Conservation (phyloP, 495 filamentous ascomycete species). For the Margaritispora aquatica region DNA sequence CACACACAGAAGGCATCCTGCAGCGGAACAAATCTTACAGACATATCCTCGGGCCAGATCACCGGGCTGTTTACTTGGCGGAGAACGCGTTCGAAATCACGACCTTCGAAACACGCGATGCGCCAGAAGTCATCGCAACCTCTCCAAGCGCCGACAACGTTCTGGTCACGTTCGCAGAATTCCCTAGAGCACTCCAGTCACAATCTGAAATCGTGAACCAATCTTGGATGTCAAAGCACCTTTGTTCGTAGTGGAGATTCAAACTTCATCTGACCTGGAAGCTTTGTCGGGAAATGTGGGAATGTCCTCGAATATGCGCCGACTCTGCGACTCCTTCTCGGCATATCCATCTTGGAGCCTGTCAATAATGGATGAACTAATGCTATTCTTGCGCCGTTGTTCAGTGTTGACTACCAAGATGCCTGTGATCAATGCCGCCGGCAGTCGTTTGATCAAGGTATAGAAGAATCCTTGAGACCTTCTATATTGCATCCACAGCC, state of each 20-base stretch:
- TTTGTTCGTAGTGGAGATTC: not conserved
- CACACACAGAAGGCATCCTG: not conserved
- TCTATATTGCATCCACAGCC: too few relatives aligned
- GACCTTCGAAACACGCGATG: conserved; percentile 7
- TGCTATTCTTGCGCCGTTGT: not conserved
- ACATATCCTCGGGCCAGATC: not conserved
- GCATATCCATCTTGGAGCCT: not conserved
- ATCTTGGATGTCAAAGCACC: not conserved
- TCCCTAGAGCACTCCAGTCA: not conserved
- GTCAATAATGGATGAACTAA: not conserved
- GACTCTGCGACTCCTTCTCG: conserved; percentile 8
- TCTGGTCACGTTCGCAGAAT: not conserved
- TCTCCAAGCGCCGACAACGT: not conserved
- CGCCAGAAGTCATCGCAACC: conserved; percentile 1
- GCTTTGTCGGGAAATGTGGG: not conserved
- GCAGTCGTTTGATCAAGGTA: not conserved
- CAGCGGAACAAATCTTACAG: not conserved
- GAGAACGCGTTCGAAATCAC: not conserved
- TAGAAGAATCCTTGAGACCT: not conserved
- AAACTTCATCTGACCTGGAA: not conserved
- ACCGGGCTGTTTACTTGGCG: conserved; percentile 11
- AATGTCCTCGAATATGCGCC: not conserved
- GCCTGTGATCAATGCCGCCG: not conserved
- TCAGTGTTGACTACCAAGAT: too few relatives aligned
- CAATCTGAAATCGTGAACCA: not conserved